These are phyloP conservation scores for Epichloe sp. DNA, from an alignment of 2,329 filamentous ascomycete genomes.

Conservation along the genomic window DNA sequence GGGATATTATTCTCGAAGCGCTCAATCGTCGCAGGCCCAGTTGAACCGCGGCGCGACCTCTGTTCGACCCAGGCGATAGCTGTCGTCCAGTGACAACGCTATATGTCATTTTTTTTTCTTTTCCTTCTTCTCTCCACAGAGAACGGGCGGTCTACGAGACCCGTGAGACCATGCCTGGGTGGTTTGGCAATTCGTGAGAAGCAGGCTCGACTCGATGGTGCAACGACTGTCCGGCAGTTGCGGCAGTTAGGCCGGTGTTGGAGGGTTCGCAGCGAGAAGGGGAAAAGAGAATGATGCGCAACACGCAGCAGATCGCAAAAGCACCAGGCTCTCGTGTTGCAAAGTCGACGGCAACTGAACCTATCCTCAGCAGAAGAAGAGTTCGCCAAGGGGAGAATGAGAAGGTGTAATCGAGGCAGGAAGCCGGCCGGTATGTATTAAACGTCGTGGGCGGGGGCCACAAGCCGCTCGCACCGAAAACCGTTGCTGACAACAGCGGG, in stretches of 20 bases:
- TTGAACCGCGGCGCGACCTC: neutral
- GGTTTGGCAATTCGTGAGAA: neutral
- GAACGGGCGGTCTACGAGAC: neutral
- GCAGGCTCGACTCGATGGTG: constrained; percentile 4
- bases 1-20: neutral
- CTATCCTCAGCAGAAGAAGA: neutral
- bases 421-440: neutral
- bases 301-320: neutral
- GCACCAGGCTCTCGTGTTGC: constrained; percentile 3
- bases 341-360: neutral
- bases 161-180: neutral
- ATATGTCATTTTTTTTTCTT: neutral
- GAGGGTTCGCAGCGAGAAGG: neutral
- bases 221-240: neutral
- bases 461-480: too few relatives aligned
- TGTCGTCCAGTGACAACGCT: neutral
- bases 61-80: neutral
- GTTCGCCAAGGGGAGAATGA: neutral
- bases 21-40: neutral
- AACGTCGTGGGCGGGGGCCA: too few relatives aligned
- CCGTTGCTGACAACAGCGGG: too few relatives aligned
- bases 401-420: neutral
- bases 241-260: neutral
- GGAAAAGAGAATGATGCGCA: neutral
- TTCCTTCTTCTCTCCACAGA: neutral